These are phyloP conservation scores for Stephanodiscus triporus DNA, from an alignment of 108 stramenopile species.

Conservation along the genomic window DNA sequence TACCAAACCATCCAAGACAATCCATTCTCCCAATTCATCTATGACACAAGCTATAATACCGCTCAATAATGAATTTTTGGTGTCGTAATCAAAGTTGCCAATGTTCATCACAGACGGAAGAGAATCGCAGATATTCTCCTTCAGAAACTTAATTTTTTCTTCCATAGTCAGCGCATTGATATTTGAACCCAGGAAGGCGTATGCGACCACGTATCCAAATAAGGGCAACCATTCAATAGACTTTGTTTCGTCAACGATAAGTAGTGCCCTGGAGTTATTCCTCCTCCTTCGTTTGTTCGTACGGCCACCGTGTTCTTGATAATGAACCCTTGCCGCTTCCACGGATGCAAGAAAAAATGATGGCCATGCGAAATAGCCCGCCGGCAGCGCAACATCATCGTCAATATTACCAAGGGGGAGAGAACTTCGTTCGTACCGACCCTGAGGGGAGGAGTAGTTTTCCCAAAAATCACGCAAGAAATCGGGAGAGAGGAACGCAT, in stretches of 20 bases:
- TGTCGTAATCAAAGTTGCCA: constrained; percentile 12
- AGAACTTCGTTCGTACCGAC: neutral
- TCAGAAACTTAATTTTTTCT: constrained; percentile 18
- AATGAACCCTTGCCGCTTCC: neutral
- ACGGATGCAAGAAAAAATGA: constrained; percentile 15
- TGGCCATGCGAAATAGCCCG: constrained; percentile 24
- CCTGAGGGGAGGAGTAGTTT: neutral
- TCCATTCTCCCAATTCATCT: constrained; percentile 40
- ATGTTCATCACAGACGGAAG: constrained; percentile 32
- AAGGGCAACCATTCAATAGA: constrained; percentile 33
- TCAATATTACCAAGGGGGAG: constrained; percentile 4
- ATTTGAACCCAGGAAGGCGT: constrained; percentile 17
- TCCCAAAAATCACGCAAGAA: constrained; percentile 4
- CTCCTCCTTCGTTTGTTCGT: constrained; percentile 28
- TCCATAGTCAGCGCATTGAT: constrained; percentile 11
- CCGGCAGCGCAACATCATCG: neutral
- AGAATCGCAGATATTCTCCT: constrained; percentile 2
- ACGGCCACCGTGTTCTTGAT: neutral
- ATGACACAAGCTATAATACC: constrained; percentile 42
- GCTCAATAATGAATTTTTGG: constrained; percentile 22
- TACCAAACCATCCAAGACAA: constrained; percentile 22
- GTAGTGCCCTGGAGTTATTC: neutral
- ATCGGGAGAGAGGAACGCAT: constrained; percentile 3
- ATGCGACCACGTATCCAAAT: constrained; percentile 36
- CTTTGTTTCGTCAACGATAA: neutral